These are phyloP conservation scores for Hypoxylon sp. DNA, from an alignment of 2,329 filamentous ascomycete genomes.

Conservation along the genomic window DNA sequence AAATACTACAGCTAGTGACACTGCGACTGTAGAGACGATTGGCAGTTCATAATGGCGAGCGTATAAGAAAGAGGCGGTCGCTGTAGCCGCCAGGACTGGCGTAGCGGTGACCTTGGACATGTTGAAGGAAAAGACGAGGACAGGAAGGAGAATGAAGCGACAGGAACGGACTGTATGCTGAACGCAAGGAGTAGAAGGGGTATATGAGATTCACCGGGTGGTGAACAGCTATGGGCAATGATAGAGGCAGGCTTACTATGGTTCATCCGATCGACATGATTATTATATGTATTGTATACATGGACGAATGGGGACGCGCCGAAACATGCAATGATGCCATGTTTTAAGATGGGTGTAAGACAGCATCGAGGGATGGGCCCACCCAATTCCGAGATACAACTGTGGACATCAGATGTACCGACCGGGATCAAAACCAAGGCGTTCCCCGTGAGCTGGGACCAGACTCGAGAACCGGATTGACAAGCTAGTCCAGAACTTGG, in stretches of 20 bases:
- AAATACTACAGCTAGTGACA: constrained; percentile 40
- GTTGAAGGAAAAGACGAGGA: constrained; percentile 12
- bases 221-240: constrained; percentile 7
- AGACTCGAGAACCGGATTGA: constrained; percentile 12
- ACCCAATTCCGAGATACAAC: constrained; percentile 27
- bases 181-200: constrained; percentile 14
- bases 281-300: constrained; percentile 41
- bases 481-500: constrained; percentile 31
- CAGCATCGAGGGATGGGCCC: constrained; percentile 32
- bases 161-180: constrained; percentile 8
- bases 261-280: constrained; percentile 33
- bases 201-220: constrained; percentile 36
- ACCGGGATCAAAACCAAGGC: constrained; percentile 11
- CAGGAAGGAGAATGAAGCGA: constrained; percentile 5
- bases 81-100: constrained; percentile 47
- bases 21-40: constrained; percentile 36
- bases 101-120: constrained; percentile 46
- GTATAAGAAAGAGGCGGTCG: constrained; percentile 45
- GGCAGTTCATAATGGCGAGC: constrained; percentile 46
- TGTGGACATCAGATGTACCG: constrained; percentile 2
- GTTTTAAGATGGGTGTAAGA: constrained; percentile 33
- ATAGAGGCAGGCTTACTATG: constrained; percentile 17
- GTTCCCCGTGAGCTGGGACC: constrained; percentile 17
- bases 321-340: constrained; percentile 37
- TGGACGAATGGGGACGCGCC: constrained; percentile 21